Percentiles rank a stretch among this genome's conserved stretches.
Evolutionary conservation across 164 flowering plant species (phyloP).

Genomic region (Sedum album): DNA sequence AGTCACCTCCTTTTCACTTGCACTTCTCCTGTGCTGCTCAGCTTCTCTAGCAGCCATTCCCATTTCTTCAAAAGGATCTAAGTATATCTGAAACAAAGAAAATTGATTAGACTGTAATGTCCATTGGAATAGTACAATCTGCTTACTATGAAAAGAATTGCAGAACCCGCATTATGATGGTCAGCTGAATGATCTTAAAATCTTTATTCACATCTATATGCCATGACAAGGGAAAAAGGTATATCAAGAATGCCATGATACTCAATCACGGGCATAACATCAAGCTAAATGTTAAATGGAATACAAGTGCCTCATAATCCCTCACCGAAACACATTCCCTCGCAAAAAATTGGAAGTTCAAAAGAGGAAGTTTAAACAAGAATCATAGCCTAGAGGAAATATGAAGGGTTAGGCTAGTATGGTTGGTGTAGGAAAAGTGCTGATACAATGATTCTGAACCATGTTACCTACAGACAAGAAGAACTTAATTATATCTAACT

Average conservation of each 20-base stretch:
- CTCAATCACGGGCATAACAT: background rate
- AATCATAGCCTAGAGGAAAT: background rate
- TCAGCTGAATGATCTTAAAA: background rate
- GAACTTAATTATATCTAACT: background rate
- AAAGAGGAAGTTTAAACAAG: background rate
- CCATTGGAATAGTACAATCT: background rate
- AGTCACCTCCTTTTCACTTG: slow-evolving; percentile 74
- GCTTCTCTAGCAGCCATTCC: slow-evolving; percentile 49
- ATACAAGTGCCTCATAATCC: background rate
- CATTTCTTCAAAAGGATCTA: slow-evolving; percentile 92
- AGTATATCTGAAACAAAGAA: slow-evolving; percentile 38
- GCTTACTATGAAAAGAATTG: background rate
- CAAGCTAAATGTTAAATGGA: background rate
- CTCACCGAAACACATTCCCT: background rate
- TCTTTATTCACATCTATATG: background rate
- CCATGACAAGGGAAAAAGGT: background rate
- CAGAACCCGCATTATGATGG: background rate
- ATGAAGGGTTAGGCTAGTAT: background rate
- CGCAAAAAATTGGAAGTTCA: background rate
- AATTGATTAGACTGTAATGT: background rate
- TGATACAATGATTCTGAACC: background rate
- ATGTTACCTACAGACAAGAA: background rate
- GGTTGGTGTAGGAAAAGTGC: background rate
- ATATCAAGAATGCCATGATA: background rate
- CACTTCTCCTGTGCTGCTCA: slow-evolving; percentile 88